Conservation (phyloP, 169 alveolate genomes). For the Eimeria tenella region DNA sequence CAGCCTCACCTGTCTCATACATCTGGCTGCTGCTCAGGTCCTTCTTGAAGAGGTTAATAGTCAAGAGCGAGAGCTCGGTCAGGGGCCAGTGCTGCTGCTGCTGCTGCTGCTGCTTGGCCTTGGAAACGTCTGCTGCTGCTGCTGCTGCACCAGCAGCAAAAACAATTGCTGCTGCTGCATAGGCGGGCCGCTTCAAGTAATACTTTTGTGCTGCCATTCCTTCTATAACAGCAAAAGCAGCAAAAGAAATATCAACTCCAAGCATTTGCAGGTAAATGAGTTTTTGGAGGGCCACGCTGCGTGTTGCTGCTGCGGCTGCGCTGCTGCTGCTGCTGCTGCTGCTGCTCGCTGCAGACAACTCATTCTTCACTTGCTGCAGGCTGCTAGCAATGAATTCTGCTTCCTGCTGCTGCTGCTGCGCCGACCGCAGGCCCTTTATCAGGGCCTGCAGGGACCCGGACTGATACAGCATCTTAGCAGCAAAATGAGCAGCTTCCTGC, state of each 20-base stretch:
- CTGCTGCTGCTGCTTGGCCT: slow-evolving; percentile 74
- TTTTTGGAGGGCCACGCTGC: slow-evolving; percentile 79
- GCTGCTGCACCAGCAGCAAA: slow-evolving; percentile 69
- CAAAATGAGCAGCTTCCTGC: background rate
- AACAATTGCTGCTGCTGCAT: slow-evolving; percentile 73
- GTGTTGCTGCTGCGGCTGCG: background rate
- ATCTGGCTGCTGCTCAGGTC: slow-evolving; percentile 55
- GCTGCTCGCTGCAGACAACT: slow-evolving; percentile 60
- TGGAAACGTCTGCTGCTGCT: slow-evolving; percentile 30
- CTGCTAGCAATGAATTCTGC: slow-evolving; percentile 22
- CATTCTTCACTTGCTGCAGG: slow-evolving; percentile 68
- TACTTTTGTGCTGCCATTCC: slow-evolving; percentile 62
- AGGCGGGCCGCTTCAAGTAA: slow-evolving; percentile 74
- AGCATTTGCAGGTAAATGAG: slow-evolving; percentile 80
- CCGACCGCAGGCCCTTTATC: slow-evolving; percentile 67
- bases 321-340: slow-evolving; percentile 70
- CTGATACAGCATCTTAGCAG: slow-evolving; percentile 42
- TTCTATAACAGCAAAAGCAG: slow-evolving; percentile 80
- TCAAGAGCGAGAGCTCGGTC: slow-evolving; percentile 80
- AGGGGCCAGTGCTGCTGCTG: slow-evolving; percentile 54
- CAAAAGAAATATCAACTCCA: slow-evolving; percentile 80
- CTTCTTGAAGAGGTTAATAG: slow-evolving; percentile 82
- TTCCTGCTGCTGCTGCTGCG: slow-evolving; percentile 71
- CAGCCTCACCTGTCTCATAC: slow-evolving; percentile 48
- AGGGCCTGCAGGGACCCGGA: slow-evolving; percentile 48